These are phyloP conservation scores for Amanita exitialis DNA, from an alignment of 768 basidiomycete genomes.

Conservation along the genomic window DNA sequence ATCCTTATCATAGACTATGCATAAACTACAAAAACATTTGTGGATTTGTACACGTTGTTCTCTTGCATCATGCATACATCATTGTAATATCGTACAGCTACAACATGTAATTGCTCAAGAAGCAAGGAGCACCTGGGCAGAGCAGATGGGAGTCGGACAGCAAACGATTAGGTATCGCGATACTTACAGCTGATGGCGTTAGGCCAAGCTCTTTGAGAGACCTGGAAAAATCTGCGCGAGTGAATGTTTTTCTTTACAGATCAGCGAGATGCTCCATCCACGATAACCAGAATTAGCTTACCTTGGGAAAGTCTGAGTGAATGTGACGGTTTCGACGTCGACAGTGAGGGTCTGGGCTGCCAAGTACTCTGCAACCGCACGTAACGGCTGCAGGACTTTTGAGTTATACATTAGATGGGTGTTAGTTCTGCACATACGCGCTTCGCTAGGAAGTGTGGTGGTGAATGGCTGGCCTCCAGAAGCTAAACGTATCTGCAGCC, in stretches of 20 bases:
- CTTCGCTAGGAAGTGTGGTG: constrained; percentile 70
- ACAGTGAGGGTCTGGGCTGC: constrained; percentile 63
- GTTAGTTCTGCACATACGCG: constrained; percentile 38
- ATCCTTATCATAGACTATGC: constrained; percentile 44
- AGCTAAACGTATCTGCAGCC: constrained; percentile 83
- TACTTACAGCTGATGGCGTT: constrained; percentile 80
- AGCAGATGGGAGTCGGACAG: background rate
- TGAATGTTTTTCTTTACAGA: constrained; percentile 62
- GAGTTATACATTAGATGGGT: constrained; percentile 2
- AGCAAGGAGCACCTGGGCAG: background rate
- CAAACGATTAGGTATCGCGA: constrained; percentile 2
- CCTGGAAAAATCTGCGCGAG: constrained; percentile 63
- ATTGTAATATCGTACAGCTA: background rate
- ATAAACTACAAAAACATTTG: constrained; percentile 9
- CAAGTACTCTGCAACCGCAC: constrained; percentile 80
- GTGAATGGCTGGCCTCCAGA: constrained; percentile 75
- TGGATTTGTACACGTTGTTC: background rate
- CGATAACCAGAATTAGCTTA: constrained; percentile 15
- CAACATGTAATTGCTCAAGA: background rate
- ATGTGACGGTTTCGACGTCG: constrained; percentile 67
- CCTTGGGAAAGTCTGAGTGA: constrained; percentile 85
- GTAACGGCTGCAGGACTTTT: constrained; percentile 43
- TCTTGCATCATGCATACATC: background rate
- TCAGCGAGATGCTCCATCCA: background rate
- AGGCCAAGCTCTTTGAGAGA: constrained; percentile 77